Conservation (phyloP, 2,329 filamentous ascomycete species). For the Nectriaceae sp. region DNA sequence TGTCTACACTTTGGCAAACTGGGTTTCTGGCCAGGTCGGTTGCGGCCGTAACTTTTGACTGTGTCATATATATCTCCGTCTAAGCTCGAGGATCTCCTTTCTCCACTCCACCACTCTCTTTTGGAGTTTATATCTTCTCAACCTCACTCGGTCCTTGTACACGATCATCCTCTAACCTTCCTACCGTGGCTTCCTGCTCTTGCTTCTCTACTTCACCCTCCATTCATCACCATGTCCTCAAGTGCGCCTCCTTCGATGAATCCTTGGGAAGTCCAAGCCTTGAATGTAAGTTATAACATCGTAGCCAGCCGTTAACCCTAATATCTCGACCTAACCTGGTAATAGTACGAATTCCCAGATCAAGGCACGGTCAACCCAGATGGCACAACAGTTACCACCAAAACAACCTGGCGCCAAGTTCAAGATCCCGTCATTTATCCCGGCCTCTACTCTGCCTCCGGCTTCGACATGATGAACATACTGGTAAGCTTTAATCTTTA, state of each 20-base stretch:
- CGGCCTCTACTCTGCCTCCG: conserved; percentile 56
- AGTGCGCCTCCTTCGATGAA: conserved; percentile 18
- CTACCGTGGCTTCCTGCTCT: neutral
- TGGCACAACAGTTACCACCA: conserved; percentile 16
- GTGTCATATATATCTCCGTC: no score
- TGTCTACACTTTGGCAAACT: no score
- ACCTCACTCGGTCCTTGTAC: neutral
- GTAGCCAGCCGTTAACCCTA: neutral
- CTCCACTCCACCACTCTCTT: neutral
- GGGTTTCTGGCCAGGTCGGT: no score
- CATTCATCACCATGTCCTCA: neutral
- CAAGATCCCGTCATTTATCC: conserved; percentile 55
- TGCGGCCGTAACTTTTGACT: no score
- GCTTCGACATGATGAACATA: conserved; percentile 57
- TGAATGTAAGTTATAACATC: conserved; percentile 20
- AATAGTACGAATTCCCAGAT: conserved; percentile 29
- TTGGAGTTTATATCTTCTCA: neutral
- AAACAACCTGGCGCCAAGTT: conserved; percentile 28
- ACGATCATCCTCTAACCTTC: neutral
- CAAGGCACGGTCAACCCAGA: conserved; percentile 21
- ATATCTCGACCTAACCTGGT: conserved; percentile 8
- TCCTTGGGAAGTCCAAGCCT: conserved; percentile 27
- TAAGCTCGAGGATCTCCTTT: no score
- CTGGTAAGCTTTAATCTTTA: conserved; percentile 43
- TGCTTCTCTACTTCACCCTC: neutral